Base-by-base conservation (phyloP, 345 rosid species). In the Noccaea caerulescens region DNA sequence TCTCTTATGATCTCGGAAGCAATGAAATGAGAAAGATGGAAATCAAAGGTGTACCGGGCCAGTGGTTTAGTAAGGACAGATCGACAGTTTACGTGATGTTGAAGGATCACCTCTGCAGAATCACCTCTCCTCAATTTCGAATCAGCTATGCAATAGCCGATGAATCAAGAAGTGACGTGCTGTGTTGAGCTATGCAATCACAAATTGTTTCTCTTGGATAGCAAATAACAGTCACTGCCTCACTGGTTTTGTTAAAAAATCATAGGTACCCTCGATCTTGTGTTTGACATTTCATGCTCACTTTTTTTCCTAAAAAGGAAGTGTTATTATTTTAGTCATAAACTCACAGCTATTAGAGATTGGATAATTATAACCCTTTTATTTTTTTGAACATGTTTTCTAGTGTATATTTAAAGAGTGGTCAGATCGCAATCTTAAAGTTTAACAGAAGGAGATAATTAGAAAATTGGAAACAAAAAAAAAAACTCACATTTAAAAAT, bases 21-120 rank as follows among this genome's bases (percentile, higher is more conserved):
- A 53, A 53, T 30, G 38, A 30, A 11, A 27, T 53, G 58, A 53
- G 38, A 30, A 53, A 30, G 58, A 53, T 53, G 8, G 58, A 53
- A 4, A n/a, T 53, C 16, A 53, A 53, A 7, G 38, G 38, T 2
- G 12, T 53, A 30, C 58, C 58, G 58, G 37, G 30, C 4, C 16
- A 30, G 6, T 53, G 58, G 58, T 30, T 53, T 53, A 27, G 58
- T 12, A 8, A 18, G 11, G 27, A 47, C 53, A 18, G 8, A 47
- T 39, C 42, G 3, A 8, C 42, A 10, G 4, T 38, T 38, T 0
- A 3, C 3, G 11, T 13, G 10, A 56, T 10, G 36, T 34, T 8
- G 0, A 7, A 0, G 6, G 61, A 20, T 2, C 0, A 56, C 18
- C 18, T 16, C 18, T 0, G 18, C 1, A 16, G 18, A 16, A 16